Evolutionary conservation across 2,329 filamentous ascomycete species (phyloP).

Genomic region (Gremmenia infestans): DNA sequence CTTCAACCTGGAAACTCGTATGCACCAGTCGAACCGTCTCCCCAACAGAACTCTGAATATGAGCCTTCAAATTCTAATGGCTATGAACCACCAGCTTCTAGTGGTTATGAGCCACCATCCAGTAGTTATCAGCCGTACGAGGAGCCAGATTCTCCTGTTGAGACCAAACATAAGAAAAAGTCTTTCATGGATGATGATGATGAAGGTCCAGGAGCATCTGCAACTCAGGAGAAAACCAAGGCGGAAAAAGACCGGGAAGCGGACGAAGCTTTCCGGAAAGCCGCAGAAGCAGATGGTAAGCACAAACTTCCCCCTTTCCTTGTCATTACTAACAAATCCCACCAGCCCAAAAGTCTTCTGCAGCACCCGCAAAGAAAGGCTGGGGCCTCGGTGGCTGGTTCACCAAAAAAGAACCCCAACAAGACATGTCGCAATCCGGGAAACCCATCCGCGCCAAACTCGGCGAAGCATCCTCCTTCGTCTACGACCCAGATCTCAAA

Average conservation of each 20-base stretch:
- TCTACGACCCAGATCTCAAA: constrained; percentile 93
- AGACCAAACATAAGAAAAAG: constrained; percentile 65
- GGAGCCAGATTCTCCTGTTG: constrained; percentile 35
- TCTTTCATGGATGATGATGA: constrained; percentile 77
- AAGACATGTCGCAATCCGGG: constrained; percentile 37
- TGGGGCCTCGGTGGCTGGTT: constrained; percentile 85
- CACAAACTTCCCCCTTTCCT: constrained; percentile 15
- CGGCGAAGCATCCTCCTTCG: constrained; percentile 87
- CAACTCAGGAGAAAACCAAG: constrained; percentile 52
- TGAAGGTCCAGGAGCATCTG: constrained; percentile 47
- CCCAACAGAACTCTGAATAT: constrained; percentile 32
- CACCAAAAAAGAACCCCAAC: constrained; percentile 49
- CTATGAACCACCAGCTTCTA: constrained; percentile 30
- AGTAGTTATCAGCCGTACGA: constrained; percentile 49
- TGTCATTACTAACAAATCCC: constrained; percentile 8
- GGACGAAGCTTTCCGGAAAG: constrained; percentile 78
- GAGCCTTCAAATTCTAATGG: constrained; percentile 13
- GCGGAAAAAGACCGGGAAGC: constrained; percentile 71
- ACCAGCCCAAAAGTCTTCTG: constrained; percentile 55
- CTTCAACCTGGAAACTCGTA: constrained; percentile 11
- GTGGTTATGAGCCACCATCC: constrained; percentile 56
- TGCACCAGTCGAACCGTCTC: constrained; percentile 31
- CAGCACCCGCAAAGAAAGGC: constrained; percentile 54
- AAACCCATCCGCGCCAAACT: constrained; percentile 88
- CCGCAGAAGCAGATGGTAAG: constrained; percentile 71